A percentile compares a stretch with the other conserved stretches of the same genome.
Conservation (phyloP, 2,329 filamentous ascomycete genomes). For the Metarhizium humberi region DNA sequence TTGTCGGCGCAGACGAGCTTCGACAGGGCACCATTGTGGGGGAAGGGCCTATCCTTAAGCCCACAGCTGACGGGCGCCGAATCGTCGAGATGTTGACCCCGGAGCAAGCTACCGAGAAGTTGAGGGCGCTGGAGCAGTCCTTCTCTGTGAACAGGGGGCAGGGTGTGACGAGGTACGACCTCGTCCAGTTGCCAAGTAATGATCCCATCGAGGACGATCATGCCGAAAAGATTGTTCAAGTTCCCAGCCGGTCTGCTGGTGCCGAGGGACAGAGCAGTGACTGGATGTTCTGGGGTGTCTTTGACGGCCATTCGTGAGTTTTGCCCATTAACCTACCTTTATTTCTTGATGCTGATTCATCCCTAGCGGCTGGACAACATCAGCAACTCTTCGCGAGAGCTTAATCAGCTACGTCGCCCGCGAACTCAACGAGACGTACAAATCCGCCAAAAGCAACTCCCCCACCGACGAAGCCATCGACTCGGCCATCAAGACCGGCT, state of each 20-base stretch:
- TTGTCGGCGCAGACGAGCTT: slow-evolving; percentile 84
- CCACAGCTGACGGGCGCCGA: slow-evolving; percentile 72
- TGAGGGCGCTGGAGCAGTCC: slow-evolving; percentile 84
- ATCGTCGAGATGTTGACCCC: slow-evolving; percentile 94
- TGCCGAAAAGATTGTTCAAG: slow-evolving; percentile 93
- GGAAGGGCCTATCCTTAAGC: slow-evolving; percentile 80
- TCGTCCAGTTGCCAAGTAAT: slow-evolving; percentile 91
- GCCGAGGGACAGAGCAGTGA: slow-evolving; percentile 46
- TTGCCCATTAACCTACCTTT: background rate
- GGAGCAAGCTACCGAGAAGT: slow-evolving; percentile 83
- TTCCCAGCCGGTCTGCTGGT: slow-evolving; percentile 49
- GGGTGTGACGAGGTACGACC: slow-evolving; percentile 88
- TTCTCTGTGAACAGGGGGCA: slow-evolving; percentile 82
- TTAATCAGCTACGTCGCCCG: slow-evolving; percentile 88
- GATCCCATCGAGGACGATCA: slow-evolving; percentile 98
- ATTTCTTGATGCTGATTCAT: slow-evolving; percentile 7
- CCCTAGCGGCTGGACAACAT: slow-evolving; percentile 91
- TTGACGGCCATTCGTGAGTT: slow-evolving; percentile 86
- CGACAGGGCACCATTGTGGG: slow-evolving; percentile 81
- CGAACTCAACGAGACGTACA: slow-evolving; percentile 89
- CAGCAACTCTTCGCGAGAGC: slow-evolving; percentile 85
- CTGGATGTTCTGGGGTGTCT: slow-evolving; percentile 99
- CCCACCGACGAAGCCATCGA: slow-evolving; percentile 79
- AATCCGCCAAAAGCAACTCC: slow-evolving; percentile 50
- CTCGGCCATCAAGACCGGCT: slow-evolving; percentile 84